Evolutionary conservation across 2,329 filamentous ascomycete species (phyloP), one percentile per base, ranked within the genome.

Genomic region (Alternaria rosae): DNA sequence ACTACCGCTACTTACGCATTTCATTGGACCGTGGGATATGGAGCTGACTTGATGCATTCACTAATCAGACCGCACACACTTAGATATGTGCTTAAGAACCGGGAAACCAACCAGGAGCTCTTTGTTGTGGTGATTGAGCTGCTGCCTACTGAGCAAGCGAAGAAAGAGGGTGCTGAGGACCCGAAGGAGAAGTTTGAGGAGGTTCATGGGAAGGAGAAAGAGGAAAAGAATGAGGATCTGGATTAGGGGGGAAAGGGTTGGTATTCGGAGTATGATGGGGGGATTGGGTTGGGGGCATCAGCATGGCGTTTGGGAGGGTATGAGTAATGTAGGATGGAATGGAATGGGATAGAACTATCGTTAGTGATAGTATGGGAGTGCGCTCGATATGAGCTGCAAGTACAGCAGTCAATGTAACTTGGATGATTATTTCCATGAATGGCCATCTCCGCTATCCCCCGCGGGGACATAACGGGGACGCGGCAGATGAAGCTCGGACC

Each of bases 41-140:
- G 48, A 47, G 63, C 67, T 69, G 63, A 70, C 59, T 47, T 50
- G 59, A 28, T 3, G n/a, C 43, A 42, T 57, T 52, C 32, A 66
- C 76, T 78, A 71, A 76, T 72, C 86, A 87, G 91, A 84, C 91
- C 92, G 83, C 92, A 96, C 82, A 86, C 89, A 70, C 87, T 96
- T 82, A 94, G 94, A 86, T 97, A 98, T 81, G 92, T 96, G 61
- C 86, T 98, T 75, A 94, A 94, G 76, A 92, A 97, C 79, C 88
- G 88, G 63, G 80, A 84, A 21, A 94, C 92, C 0, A 87, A 87
- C 50, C 86, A 92, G 32, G 86, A 92, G 15, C 92, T 97, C 70
- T 88, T 97, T 28, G 92, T 94, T 47, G 84, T 98, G 15, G 80
- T 93, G 6, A 94, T 98, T 77, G 91, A 89, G 17, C 83, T 97